Conservation (phyloP, 441 rosid genomes). For the Brassica hybrid region DNA sequence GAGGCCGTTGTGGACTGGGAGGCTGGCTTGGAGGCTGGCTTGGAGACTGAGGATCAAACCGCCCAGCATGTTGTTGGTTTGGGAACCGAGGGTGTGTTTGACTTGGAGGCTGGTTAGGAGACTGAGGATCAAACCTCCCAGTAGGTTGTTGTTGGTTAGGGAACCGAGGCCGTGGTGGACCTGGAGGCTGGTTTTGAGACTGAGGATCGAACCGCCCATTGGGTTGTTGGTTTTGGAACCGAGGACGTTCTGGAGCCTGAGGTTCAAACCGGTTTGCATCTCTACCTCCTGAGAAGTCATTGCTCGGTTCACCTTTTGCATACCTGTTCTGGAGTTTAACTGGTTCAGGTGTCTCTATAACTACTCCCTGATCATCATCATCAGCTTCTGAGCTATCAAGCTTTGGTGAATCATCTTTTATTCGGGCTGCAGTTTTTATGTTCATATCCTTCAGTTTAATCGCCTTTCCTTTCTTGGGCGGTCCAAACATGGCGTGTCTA, state of each 20-base stretch:
- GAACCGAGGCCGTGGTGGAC: conserved; percentile 12
- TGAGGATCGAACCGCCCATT: conserved; percentile 17
- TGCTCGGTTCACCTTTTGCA: conserved; percentile 50
- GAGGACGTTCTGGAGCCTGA: conserved; percentile 42
- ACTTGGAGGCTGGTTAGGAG: background rate
- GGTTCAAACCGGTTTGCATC: conserved; percentile 49
- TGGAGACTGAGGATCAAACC: conserved; percentile 25
- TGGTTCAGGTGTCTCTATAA: conserved; percentile 22
- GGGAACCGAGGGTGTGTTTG: conserved; percentile 24
- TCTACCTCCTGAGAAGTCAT: conserved; percentile 41
- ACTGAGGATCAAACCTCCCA: conserved; percentile 13
- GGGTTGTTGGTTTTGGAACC: conserved; percentile 30
- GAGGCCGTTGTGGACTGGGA: conserved; percentile 23
- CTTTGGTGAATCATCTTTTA: conserved; percentile 36
- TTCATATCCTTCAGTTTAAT: conserved; percentile 51
- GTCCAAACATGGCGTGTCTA: conserved; percentile 84
- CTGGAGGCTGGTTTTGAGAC: conserved; percentile 28
- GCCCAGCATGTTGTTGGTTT: conserved; percentile 28
- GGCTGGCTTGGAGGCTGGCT: conserved; percentile 31
- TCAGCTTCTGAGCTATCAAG: conserved; percentile 37
- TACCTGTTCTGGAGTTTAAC: conserved; percentile 53
- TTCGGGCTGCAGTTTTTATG: conserved; percentile 35
- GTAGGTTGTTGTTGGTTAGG: conserved; percentile 20
- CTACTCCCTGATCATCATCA: conserved; percentile 37
- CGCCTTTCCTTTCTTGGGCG: conserved; percentile 65